Evolutionary conservation across 2,329 filamentous ascomycete species (phyloP).

Genomic region (Colletotrichum paranaense): DNA sequence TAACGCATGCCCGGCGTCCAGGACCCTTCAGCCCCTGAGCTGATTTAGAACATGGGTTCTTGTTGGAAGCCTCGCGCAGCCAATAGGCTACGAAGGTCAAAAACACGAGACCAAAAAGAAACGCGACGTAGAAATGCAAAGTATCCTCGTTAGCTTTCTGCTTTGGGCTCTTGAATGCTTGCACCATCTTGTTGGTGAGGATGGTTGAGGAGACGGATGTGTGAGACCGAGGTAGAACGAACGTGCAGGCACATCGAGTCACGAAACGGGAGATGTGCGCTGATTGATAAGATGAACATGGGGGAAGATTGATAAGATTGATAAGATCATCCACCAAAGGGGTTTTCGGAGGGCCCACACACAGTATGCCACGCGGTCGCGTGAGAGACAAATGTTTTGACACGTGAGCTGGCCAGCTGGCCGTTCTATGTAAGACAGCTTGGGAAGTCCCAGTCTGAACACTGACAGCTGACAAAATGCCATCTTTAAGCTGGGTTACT

Average conservation of each 20-base stretch:
- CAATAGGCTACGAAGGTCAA: background rate
- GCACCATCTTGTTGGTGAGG: background rate
- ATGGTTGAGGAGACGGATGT: background rate
- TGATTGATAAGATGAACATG: slow-evolving; percentile 25
- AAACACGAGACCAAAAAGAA: slow-evolving; percentile 4
- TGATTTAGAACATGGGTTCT: background rate
- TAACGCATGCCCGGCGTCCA: background rate
- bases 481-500: background rate
- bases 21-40: background rate
- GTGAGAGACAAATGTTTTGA: background rate
- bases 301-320: slow-evolving; percentile 5
- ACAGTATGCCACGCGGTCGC: background rate
- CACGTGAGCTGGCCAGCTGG: background rate
- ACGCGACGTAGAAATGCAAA: slow-evolving; percentile 11
- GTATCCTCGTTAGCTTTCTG: slow-evolving; percentile 21
- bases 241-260: background rate
- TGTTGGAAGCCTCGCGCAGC: background rate
- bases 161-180: background rate
- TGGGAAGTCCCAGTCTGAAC: background rate
- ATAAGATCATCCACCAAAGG: background rate
- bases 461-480: background rate
- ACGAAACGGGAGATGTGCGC: background rate
- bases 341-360: background rate
- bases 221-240: background rate
- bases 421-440: background rate